Conservation (phyloP, 2,329 filamentous ascomycete genomes). For the Fusarium chaquense region DNA sequence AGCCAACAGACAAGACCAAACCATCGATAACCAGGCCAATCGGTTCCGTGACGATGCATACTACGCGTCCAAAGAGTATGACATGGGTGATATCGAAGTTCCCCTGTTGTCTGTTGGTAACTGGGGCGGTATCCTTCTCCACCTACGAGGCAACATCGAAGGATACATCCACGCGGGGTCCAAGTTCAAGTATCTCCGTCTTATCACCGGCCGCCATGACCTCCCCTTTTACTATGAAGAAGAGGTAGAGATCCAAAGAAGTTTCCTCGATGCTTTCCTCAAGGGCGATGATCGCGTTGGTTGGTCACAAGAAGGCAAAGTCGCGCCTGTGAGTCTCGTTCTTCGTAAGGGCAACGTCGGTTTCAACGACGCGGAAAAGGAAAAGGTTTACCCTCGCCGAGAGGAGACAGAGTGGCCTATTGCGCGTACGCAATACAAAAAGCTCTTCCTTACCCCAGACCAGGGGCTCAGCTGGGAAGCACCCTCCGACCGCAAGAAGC, state of each 20-base stretch:
- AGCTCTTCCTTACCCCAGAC: conserved; percentile 68
- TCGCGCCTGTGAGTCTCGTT: conserved; percentile 70
- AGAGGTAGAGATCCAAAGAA: conserved; percentile 74
- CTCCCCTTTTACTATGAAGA: conserved; percentile 79
- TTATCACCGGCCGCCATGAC: conserved; percentile 78
- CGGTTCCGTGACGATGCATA: conserved; percentile 72
- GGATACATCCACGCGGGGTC: conserved; percentile 74
- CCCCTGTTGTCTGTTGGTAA: conserved; percentile 76
- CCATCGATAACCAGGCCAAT: conserved; percentile 60
- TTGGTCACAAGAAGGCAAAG: conserved; percentile 68
- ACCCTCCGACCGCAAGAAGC: conserved; percentile 50
- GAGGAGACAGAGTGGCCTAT: conserved; percentile 76
- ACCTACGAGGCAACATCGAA: conserved; percentile 76
- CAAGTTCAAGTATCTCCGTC: conserved; percentile 74
- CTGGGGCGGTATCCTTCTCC: conserved; percentile 77
- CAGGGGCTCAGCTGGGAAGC: conserved; percentile 50
- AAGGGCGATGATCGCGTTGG: conserved; percentile 73
- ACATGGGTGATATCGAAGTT: conserved; percentile 73
- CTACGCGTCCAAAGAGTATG: conserved; percentile 74
- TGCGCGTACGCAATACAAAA: conserved; percentile 71
- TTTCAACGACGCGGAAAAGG: conserved; percentile 72
- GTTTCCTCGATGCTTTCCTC: conserved; percentile 78
- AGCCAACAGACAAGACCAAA: conserved; percentile 63
- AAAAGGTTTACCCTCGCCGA: conserved; percentile 66
- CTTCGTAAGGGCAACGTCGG: conserved; percentile 75